Conservation (phyloP, 2,329 filamentous ascomycete species). For the Alternaria novae-zelandiae region DNA sequence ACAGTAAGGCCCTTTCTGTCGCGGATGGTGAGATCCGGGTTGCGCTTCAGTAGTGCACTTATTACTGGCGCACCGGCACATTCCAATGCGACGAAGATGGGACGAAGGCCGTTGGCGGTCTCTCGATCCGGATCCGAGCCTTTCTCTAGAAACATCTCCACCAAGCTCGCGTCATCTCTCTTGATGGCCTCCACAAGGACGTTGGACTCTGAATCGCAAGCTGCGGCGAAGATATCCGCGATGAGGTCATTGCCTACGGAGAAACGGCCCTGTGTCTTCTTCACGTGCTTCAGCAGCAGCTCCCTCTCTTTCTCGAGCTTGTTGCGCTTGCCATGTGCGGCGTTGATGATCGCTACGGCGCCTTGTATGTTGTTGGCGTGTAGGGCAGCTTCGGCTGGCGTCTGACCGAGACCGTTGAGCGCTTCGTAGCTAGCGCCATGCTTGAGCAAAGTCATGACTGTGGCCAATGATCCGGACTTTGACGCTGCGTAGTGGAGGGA, state of each 20-base stretch:
- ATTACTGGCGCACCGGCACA: constrained; percentile 34
- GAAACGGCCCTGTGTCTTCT: constrained; percentile 32
- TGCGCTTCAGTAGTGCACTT: constrained; percentile 35
- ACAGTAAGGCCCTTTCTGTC: constrained; percentile 30
- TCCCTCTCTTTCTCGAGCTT: constrained; percentile 41
- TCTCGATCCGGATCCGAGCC: constrained; percentile 38
- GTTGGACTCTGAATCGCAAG: constrained; percentile 42
- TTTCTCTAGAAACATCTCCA: constrained; percentile 39
- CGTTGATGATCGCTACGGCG: constrained; percentile 41
- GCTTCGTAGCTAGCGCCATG: constrained; percentile 36
- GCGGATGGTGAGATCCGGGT: constrained; percentile 33
- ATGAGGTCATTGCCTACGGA: constrained; percentile 43
- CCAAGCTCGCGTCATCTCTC: constrained; percentile 32
- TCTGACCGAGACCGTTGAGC: constrained; percentile 25
- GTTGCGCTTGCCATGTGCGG: constrained; percentile 31
- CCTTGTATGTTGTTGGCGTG: constrained; percentile 35
- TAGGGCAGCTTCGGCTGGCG: constrained; percentile 37
- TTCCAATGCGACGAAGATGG: constrained; percentile 38
- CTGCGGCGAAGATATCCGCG: constrained; percentile 40
- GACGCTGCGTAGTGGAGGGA: constrained; percentile 43
- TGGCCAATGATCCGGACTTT: constrained; percentile 27
- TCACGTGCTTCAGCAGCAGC: constrained; percentile 38
- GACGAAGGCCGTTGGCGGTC: constrained; percentile 28
- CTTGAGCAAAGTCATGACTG: constrained; percentile 33
- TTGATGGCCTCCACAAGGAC: constrained; percentile 43